Conservation (phyloP, 2,329 filamentous ascomycete genomes). For the Penicillium psychrosexuale region DNA sequence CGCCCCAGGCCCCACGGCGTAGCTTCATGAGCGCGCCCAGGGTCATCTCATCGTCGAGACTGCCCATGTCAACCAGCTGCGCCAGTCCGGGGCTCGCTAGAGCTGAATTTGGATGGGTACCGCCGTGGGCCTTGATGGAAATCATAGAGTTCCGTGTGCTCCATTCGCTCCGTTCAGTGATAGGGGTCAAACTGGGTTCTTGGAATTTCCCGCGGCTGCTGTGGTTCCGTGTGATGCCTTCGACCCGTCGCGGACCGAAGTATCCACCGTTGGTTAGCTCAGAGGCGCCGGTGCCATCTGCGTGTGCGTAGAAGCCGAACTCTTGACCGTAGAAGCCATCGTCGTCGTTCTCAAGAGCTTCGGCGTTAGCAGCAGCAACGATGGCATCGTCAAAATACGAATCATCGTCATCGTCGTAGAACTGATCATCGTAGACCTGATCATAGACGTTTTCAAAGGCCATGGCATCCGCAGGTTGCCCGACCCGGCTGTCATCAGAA, state of each 20-base stretch:
- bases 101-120: constrained; percentile 47
- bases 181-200: constrained; percentile 91
- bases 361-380: constrained; percentile 91
- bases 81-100: constrained; percentile 71
- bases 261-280: constrained; percentile 79
- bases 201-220: constrained; percentile 72
- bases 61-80: constrained; percentile 65
- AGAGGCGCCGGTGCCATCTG: constrained; percentile 48
- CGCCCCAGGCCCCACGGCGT: constrained; percentile 74
- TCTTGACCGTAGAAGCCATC: constrained; percentile 95
- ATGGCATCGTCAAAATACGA: constrained; percentile 82
- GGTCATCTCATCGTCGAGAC: constrained; percentile 66
- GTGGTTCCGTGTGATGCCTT: constrained; percentile 60
- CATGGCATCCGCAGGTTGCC: constrained; percentile 43
- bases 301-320: constrained; percentile 85
- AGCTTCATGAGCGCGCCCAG: constrained; percentile 69
- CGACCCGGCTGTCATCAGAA: constrained; percentile 51
- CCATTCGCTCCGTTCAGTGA: constrained; percentile 93
- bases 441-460: constrained; percentile 45
- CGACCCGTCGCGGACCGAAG: constrained; percentile 72
- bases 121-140: constrained; percentile 60
- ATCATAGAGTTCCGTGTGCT: constrained; percentile 91
- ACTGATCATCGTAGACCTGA: constrained; percentile 49
- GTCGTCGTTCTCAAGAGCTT: constrained; percentile 84
- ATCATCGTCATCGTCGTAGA: constrained; percentile 61